Conservation (phyloP, 2,329 filamentous ascomycete species). For the Ascochyta fabae region DNA sequence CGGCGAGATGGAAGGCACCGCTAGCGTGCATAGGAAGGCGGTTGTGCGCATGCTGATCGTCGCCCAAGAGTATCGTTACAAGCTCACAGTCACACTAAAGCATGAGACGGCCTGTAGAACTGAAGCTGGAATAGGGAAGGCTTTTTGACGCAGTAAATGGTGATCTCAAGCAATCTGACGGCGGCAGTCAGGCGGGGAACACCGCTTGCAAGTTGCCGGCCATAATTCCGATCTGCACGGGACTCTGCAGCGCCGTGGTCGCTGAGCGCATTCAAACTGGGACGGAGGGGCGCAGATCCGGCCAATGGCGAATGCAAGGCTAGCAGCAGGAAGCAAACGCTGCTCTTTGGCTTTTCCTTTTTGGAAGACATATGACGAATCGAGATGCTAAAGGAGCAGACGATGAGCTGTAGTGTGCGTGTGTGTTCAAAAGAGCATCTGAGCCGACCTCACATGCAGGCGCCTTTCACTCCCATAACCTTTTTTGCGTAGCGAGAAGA, state of each 20-base stretch:
- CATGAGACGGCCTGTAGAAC: conserved; percentile 24
- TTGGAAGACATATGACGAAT: conserved; percentile 18
- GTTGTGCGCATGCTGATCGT: conserved; percentile 13
- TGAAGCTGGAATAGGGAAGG: conserved; percentile 26
- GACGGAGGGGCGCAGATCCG: conserved; percentile 19
- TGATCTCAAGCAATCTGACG: conserved; percentile 24
- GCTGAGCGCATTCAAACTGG: conserved; percentile 10
- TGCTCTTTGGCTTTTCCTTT: conserved; percentile 22
- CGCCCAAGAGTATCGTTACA: conserved; percentile 23
- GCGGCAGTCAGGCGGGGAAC: conserved; percentile 18
- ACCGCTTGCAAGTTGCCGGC: background rate
- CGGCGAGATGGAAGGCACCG: conserved; percentile 17
- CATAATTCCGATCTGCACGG: background rate
- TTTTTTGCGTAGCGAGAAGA: background rate
- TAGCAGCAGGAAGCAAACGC: conserved; percentile 23
- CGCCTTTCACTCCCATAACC: background rate
- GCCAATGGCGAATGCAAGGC: conserved; percentile 19
- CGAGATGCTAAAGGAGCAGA: conserved; percentile 12
- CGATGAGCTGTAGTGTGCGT: background rate
- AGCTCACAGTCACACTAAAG: conserved; percentile 19
- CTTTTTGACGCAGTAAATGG: conserved; percentile 27
- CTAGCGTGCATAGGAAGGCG: conserved; percentile 18
- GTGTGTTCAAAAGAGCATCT: background rate
- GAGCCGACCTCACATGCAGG: background rate
- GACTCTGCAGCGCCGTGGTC: background rate